Conservation (phyloP, 768 basidiomycete species). For the Phlegmacium glaucopus region DNA sequence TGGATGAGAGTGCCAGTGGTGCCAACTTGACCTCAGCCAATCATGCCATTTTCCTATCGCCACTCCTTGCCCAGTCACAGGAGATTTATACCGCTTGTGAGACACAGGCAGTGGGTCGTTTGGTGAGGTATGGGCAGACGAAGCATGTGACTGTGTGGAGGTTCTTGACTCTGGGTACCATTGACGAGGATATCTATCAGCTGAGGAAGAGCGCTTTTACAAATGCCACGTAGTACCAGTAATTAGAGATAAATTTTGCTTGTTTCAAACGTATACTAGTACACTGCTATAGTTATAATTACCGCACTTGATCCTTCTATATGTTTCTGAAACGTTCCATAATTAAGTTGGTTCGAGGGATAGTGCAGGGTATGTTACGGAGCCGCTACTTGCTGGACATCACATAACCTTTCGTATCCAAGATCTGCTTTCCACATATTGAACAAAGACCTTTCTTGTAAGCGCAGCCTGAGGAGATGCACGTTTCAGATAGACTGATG, state of each 20-base stretch:
- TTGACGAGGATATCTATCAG: constrained; percentile 81
- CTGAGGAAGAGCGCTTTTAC: constrained; percentile 38
- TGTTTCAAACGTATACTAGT: constrained; percentile 17
- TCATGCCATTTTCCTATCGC: constrained; percentile 93
- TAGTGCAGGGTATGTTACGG: background rate
- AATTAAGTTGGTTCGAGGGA: background rate
- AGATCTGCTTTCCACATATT: constrained; percentile 84
- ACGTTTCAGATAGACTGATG: constrained; percentile 7
- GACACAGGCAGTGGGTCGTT: constrained; percentile 80
- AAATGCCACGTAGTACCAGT: constrained; percentile 13
- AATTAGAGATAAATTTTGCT: constrained; percentile 11
- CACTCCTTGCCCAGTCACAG: constrained; percentile 76
- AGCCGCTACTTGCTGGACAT: constrained; percentile 75
- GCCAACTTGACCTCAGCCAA: constrained; percentile 92
- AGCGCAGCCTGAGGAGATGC: constrained; percentile 60
- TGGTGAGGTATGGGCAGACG: constrained; percentile 79
- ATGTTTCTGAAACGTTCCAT: no score
- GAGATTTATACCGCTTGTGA: constrained; percentile 84
- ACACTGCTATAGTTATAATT: constrained; percentile 11
- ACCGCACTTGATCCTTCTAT: background rate
- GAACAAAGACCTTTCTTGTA: constrained; percentile 85
- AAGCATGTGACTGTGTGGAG: constrained; percentile 81
- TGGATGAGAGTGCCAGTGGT: constrained; percentile 93
- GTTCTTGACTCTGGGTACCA: constrained; percentile 82
- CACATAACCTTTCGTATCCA: constrained; percentile 78